Percentiles rank a stretch among this genome's conserved stretches.
Evolutionary conservation across 2,329 filamentous ascomycete genomes (phyloP).

Genomic region (Penicillium rolfsii): DNA sequence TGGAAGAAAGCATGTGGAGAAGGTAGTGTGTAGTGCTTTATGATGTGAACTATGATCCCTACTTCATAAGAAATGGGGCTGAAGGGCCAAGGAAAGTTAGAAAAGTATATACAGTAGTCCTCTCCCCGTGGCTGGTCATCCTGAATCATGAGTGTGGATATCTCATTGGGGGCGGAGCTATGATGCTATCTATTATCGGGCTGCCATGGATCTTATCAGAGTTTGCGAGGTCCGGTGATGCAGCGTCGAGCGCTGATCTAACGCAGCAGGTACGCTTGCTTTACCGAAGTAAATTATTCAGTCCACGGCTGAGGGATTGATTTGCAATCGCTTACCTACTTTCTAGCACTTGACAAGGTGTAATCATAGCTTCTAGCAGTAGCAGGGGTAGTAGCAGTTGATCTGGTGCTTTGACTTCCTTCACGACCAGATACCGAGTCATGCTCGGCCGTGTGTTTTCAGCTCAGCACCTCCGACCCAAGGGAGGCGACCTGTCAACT

Average conservation of each 20-base stretch:
- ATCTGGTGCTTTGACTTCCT: background rate
- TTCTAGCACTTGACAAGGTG: too few species aligned
- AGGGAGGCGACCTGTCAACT: constrained; percentile 8
- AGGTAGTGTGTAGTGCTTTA: background rate
- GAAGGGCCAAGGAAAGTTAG: background rate
- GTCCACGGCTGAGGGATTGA: background rate
- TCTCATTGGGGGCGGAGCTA: background rate
- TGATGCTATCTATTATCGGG: background rate
- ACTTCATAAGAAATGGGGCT: background rate
- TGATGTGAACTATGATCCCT: background rate
- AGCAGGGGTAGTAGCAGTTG: background rate
- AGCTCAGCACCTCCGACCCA: constrained; percentile 3
- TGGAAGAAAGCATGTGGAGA: background rate
- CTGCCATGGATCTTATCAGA: background rate
- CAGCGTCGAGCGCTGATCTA: constrained; percentile 2
- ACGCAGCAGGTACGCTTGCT: constrained; percentile 2
- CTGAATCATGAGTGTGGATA: constrained; percentile 1
- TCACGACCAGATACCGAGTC: background rate
- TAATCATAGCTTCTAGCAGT: background rate
- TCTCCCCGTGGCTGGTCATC: background rate
- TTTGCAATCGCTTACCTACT: too few species aligned
- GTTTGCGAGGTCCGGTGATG: constrained; percentile 7
- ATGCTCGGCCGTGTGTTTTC: background rate
- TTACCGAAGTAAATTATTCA: background rate
- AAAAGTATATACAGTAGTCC: background rate